These are phyloP conservation scores for Fusarium piperis DNA, from an alignment of 2,329 filamentous ascomycete genomes.

Conservation along the genomic window DNA sequence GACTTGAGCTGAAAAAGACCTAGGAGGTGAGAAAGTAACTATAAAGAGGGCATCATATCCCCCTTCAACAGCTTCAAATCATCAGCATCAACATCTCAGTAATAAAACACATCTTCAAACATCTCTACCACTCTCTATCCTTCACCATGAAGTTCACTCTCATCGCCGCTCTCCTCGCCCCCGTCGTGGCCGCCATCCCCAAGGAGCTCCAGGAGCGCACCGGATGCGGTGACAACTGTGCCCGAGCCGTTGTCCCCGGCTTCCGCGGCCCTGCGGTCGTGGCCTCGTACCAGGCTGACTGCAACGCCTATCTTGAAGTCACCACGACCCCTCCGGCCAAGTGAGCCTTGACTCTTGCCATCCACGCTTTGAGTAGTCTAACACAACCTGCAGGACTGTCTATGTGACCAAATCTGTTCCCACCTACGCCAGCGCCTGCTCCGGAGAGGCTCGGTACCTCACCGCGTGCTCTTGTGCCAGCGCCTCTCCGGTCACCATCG, in stretches of 20 bases:
- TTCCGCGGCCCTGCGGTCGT: constrained; percentile 17
- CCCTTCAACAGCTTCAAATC: neutral
- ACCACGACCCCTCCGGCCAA: constrained; percentile 29
- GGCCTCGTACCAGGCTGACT: constrained; percentile 27
- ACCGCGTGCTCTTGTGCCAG: constrained; percentile 34
- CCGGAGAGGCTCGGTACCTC: constrained; percentile 29
- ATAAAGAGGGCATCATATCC: constrained; percentile 10
- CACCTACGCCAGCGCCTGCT: constrained; percentile 36
- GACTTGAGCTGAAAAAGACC: neutral
- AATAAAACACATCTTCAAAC: neutral
- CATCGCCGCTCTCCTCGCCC: constrained; percentile 24
- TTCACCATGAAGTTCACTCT: constrained; percentile 32
- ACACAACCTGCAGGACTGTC: constrained; percentile 17
- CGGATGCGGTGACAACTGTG: constrained; percentile 33
- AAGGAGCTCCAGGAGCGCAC: constrained; percentile 23
- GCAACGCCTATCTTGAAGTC: constrained; percentile 27
- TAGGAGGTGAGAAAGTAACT: neutral
- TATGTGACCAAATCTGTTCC: constrained; percentile 33
- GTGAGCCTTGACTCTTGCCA: neutral
- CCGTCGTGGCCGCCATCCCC: constrained; percentile 22
- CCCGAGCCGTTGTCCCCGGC: constrained; percentile 29
- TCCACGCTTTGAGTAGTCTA: neutral
- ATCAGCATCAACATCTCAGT: neutral
- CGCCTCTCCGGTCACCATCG: constrained; percentile 23
- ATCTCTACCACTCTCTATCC: too few relatives aligned